A percentile compares a stretch with the other conserved stretches of the same genome.
phyloP scores from a whole-genome alignment of 176 grass and related monocot species.

The Carex pumila region DNA sequence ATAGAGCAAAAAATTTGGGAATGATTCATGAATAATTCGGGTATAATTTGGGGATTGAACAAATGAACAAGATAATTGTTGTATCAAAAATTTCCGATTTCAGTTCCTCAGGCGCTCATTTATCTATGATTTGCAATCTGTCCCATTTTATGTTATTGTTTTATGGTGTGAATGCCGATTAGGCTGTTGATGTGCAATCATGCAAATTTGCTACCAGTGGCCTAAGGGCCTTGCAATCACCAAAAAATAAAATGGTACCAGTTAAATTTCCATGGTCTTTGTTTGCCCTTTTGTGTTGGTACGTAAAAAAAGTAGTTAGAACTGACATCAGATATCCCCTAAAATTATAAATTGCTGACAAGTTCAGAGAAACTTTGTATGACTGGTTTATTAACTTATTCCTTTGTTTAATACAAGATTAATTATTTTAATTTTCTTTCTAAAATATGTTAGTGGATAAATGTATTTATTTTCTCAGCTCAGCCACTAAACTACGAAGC shows the following conservation, averaged over 20 bases:
- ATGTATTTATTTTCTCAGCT: conserved; percentile 35
- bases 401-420: not conserved
- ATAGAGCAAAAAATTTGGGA: too few relatives aligned
- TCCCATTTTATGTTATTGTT: too few relatives aligned
- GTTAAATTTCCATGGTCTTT: not conserved
- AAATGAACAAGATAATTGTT: too few relatives aligned
- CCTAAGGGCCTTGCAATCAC: too few relatives aligned
- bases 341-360: not conserved
- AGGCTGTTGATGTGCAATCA: not conserved
- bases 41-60: too few relatives aligned
- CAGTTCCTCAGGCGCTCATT: not conserved
- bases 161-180: too few relatives aligned
- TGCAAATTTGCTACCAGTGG: not conserved
- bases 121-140: too few relatives aligned
- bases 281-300: not conserved
- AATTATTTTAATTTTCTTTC: not conserved
- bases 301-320: not conserved
- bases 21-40: too few relatives aligned
- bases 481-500: conserved; percentile 68
- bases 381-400: not conserved
- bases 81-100: not conserved
- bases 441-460: not conserved
- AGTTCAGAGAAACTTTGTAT: not conserved
- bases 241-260: not conserved
- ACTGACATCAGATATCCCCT: not conserved